Evolutionary conservation across 306 rosid genomes (phyloP).

Genomic region (Corylus avellana): DNA sequence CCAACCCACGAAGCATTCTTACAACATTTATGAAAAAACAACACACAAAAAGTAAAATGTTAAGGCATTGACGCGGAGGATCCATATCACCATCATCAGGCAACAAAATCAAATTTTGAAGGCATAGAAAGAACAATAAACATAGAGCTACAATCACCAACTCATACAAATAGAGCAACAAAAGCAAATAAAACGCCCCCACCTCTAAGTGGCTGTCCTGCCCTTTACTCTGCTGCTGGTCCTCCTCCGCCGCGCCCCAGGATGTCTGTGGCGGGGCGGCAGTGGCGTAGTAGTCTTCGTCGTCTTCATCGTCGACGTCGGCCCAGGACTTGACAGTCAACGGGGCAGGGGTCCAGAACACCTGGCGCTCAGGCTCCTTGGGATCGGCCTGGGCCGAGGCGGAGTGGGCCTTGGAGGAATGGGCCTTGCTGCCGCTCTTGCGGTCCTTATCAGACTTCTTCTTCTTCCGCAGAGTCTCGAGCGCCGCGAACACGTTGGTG

Average conservation of each 20-base stretch:
- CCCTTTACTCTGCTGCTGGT: constrained; percentile 39
- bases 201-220: constrained; percentile 59
- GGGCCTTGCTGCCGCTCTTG: constrained; percentile 52
- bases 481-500: constrained; percentile 87
- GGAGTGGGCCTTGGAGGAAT: constrained; percentile 49
- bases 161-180: background rate
- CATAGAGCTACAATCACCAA: background rate
- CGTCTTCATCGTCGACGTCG: constrained; percentile 83
- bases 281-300: constrained; percentile 80
- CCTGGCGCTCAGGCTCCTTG: constrained; percentile 59
- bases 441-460: constrained; percentile 86
- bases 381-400: constrained; percentile 30
- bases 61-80: background rate
- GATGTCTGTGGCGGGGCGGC: constrained; percentile 70
- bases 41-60: background rate
- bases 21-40: background rate
- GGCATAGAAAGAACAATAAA: background rate
- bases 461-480: constrained; percentile 84
- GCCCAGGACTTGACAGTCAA: constrained; percentile 81
- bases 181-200: background rate
- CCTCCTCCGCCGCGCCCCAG: constrained; percentile 60
- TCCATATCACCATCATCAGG: background rate
- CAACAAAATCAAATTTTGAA: background rate
- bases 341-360: constrained; percentile 79
- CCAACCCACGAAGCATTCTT: background rate